These are phyloP conservation scores for Endocarpon pusillum DNA, from an alignment of 495 filamentous ascomycete species.

Conservation along the genomic window DNA sequence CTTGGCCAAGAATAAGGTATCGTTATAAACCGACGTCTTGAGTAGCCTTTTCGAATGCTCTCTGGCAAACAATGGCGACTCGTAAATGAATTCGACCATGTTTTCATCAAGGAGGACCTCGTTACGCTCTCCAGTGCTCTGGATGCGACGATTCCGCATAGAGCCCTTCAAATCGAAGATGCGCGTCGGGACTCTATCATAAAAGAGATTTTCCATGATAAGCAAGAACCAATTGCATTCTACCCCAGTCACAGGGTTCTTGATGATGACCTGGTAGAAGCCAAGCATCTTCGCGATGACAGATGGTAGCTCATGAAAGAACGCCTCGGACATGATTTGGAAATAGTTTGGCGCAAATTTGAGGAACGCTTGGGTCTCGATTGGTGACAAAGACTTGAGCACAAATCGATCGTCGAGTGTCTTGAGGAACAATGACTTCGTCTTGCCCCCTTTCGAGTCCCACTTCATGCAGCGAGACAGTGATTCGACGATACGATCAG, in stretches of 20 bases:
- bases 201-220: constrained; percentile 98
- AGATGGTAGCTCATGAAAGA: constrained; percentile 91
- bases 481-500: constrained; percentile 87
- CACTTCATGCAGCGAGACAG: constrained; percentile 90
- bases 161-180: constrained; percentile 97
- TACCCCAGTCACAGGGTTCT: constrained; percentile 76
- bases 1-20: constrained; percentile 79
- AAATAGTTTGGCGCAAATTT: constrained; percentile 95
- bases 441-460: constrained; percentile 97
- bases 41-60: constrained; percentile 86
- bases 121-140: constrained; percentile 84
- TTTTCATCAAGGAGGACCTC: constrained; percentile 97
- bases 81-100: constrained; percentile 98
- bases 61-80: constrained; percentile 81
- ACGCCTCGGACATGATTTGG: constrained; percentile 83
- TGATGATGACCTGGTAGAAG: constrained; percentile 94
- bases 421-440: constrained; percentile 94
- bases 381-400: constrained; percentile 69
- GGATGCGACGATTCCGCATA: constrained; percentile 93
- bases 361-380: constrained; percentile 87
- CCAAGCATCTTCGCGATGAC: constrained; percentile 99
- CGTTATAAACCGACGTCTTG: constrained; percentile 77
- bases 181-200: constrained; percentile 77
- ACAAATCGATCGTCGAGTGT: constrained; percentile 90
- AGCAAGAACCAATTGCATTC: constrained; percentile 92